These are phyloP conservation scores for Solanum chiquidenum DNA, from an alignment of 257 asterid species.

Conservation along the genomic window DNA sequence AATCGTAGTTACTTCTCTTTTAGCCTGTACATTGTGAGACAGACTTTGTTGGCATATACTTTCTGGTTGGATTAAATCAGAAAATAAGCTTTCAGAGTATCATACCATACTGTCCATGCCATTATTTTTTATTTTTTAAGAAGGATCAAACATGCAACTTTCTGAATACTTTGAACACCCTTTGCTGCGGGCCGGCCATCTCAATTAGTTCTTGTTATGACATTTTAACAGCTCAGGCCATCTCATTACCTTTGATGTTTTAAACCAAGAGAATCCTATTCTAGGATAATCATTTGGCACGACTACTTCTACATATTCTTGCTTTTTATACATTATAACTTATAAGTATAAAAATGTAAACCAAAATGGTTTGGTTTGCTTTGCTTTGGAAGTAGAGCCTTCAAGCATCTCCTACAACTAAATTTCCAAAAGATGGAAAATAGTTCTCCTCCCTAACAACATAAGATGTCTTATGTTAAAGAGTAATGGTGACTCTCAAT, in stretches of 20 bases:
- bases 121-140: not conserved
- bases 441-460: not conserved
- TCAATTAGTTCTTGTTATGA: not conserved
- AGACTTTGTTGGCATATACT: not conserved
- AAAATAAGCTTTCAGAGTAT: not conserved
- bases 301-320: not conserved
- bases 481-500: not conserved
- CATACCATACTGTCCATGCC: not conserved
- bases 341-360: not conserved
- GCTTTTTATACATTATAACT: not conserved
- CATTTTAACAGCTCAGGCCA: not conserved
- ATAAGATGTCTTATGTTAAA: not conserved
- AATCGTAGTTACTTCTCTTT: not conserved
- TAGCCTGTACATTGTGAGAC: not conserved
- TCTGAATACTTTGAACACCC: not conserved
- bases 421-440: not conserved
- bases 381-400: not conserved
- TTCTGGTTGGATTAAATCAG: not conserved
- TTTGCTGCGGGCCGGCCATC: not conserved
- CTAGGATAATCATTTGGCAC: not conserved
- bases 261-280: not conserved
- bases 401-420: not conserved
- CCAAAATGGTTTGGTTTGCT: not conserved
- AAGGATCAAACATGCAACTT: not conserved
- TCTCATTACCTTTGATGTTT: not conserved